Base-by-base conservation (phyloP, 768 basidiomycete species). In the Mycena capillaripes region DNA sequence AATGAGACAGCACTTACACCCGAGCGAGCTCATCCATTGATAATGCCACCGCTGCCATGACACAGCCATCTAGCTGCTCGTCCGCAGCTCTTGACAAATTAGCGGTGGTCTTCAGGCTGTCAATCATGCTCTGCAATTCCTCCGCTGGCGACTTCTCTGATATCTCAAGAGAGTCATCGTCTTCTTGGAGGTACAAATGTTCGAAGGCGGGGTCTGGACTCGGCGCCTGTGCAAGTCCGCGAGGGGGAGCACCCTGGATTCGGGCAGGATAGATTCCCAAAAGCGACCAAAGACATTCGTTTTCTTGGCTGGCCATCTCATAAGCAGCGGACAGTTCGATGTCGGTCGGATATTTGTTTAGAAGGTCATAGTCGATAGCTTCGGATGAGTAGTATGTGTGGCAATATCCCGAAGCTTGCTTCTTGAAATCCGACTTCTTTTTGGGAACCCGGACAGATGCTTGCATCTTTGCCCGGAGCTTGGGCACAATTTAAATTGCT, bases 401-500 rank as follows among this genome's bases (percentile, higher is more conserved):
- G 25, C 44, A 46, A 34, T 70, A 70, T 23, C 69, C 69, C 12
- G 61, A 40, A 6, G 69, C 69, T 25, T 63, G 60, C 25, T 42
- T 64, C 44, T 70, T 70, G 61, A 30, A 65, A 12, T n/a, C 62
- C 2, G 61, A 17, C 23, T 53, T 34, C 0, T 42, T 34, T 11
- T 36, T 36, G 4, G 27, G 19, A n/a, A 34, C 25, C 7, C 60
- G 50, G 6, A 63, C 69, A 2, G 48, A 14, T 14, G 19, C 27
- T 25, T 52, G 60, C 25, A 70, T 21, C 25, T 58, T 70, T 5
- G 48, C 46, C 21, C 52, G 60, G 5, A 70, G 48, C 23, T 61
- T 60, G 21, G 69, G 60, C 16, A 63, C 30, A 27, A 40, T 27
- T 2, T 53, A 14, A 16, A 70, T 55, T 3, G 69, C 69, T 32